These are phyloP conservation scores for Pseudogymnoascus sp. DNA, from an alignment of 2,329 filamentous ascomycete genomes.

Conservation along the genomic window DNA sequence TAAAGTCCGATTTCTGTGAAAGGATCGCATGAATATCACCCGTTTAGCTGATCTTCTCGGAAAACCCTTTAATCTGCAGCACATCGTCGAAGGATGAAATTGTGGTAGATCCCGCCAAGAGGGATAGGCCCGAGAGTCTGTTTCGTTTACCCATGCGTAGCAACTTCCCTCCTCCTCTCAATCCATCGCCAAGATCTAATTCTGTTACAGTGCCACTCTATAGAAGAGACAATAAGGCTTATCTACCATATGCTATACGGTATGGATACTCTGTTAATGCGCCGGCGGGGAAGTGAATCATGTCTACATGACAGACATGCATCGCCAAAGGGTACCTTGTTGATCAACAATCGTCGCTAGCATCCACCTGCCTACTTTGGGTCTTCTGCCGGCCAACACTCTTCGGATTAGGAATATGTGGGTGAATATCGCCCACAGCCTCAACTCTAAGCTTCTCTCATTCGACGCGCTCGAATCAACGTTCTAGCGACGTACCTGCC, in stretches of 20 bases:
- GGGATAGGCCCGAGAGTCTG: not conserved
- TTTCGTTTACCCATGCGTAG: not conserved
- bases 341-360: not conserved
- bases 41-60: not conserved
- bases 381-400: not conserved
- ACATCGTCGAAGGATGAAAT: not conserved
- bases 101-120: not conserved
- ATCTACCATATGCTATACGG: not conserved
- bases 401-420: not conserved
- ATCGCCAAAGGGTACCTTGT: not conserved
- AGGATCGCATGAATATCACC: not conserved
- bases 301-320: not conserved
- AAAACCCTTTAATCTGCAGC: not conserved
- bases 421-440: not conserved
- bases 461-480: not conserved
- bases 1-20: not conserved
- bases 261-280: not conserved
- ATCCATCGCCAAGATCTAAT: not conserved
- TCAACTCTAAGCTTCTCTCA: not conserved
- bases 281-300: not conserved
- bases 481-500: not conserved
- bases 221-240: not conserved
- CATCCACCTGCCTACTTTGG: not conserved
- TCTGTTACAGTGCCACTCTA: not conserved
- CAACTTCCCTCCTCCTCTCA: not conserved